Base-by-base conservation (phyloP, 257 asterid genomes). In the Ballota nigra region DNA sequence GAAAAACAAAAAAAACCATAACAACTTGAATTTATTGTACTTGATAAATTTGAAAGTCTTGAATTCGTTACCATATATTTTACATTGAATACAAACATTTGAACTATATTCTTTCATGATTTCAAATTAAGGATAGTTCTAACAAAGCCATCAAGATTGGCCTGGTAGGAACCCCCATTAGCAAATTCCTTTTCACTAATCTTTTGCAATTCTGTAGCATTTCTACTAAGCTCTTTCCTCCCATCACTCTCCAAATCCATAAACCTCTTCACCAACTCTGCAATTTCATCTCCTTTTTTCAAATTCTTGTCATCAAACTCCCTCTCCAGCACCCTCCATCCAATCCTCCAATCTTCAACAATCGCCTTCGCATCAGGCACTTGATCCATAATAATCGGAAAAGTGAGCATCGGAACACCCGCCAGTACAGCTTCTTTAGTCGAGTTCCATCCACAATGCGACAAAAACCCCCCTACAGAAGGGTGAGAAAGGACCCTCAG, bases 291-390 rank as follows among this genome's bases (percentile, higher is more conserved):
- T 2, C 81, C n/a, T 43, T 22, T 70, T 20, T 65, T 80, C 82
- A 82, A 72, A 10, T 66, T 6, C 10, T 45, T 73, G 0, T 81
- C 76, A 6, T 58, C 77, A 28, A 66, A 79, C 72, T 58, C 84
- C 13, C 79, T 57, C 84, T 76, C 76, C 83, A 71, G 45, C 60
- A 88, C 75, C 75, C 84, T 83, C 89, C 86, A 67, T 4, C 96
- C 97, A 0, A 78, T 71, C 70, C 71, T 76, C 96, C 93, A 88
- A 88, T n/a, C n/a, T n/a, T n/a, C n/a, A n/a, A n/a, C n/a, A n/a
- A n/a, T 75, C 28, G 64, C 79, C 82, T 86, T 88, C 5, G 88
- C 77, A 41, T 88, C 79, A 0, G 86, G 70, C 6, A 45, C n/a
- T 33, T 90, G 97, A 75, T 90, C n/a, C 96, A 81, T 79, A 69